A percentile compares a stretch with the other conserved stretches of the same genome.
These are phyloP conservation scores for Lojkania enalia DNA, from an alignment of 2,329 filamentous ascomycete species.

Conservation along the genomic window DNA sequence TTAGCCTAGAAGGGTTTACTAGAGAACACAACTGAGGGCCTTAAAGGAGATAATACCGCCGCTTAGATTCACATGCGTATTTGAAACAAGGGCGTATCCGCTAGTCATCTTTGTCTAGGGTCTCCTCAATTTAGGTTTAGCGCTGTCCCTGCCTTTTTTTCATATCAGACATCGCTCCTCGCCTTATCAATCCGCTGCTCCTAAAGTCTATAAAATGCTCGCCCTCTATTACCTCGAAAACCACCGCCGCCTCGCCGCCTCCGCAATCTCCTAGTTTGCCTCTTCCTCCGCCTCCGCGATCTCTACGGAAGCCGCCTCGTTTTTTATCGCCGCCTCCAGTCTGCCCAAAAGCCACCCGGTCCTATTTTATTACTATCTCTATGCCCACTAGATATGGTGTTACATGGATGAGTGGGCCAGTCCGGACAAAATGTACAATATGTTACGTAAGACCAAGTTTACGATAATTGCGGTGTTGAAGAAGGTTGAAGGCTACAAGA, in stretches of 20 bases:
- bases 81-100: too few species aligned
- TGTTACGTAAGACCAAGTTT: slow-evolving; percentile 1
- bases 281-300: slow-evolving; percentile 1
- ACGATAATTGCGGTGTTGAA: background rate
- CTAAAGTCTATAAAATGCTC: too few species aligned
- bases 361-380: background rate
- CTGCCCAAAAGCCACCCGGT: too few species aligned
- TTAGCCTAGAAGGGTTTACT: too few species aligned
- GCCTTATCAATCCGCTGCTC: too few species aligned
- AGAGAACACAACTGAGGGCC: too few species aligned
- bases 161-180: too few species aligned
- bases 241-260: slow-evolving; percentile 5
- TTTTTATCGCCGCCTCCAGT: background rate
- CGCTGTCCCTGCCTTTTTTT: too few species aligned
- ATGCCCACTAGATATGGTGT: slow-evolving; percentile 1
- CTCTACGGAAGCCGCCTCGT: slow-evolving; percentile 1
- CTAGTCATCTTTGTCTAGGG: too few species aligned
- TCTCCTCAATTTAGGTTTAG: too few species aligned
- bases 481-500: slow-evolving; percentile 1
- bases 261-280: slow-evolving; percentile 5
- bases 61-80: too few species aligned
- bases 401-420: background rate
- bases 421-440: background rate
- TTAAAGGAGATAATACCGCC: too few species aligned
- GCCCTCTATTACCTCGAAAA: slow-evolving; percentile 3